phyloP scores from a whole-genome alignment of 2,329 filamentous ascomycete genomes.

The Fusarium buxicola region DNA sequence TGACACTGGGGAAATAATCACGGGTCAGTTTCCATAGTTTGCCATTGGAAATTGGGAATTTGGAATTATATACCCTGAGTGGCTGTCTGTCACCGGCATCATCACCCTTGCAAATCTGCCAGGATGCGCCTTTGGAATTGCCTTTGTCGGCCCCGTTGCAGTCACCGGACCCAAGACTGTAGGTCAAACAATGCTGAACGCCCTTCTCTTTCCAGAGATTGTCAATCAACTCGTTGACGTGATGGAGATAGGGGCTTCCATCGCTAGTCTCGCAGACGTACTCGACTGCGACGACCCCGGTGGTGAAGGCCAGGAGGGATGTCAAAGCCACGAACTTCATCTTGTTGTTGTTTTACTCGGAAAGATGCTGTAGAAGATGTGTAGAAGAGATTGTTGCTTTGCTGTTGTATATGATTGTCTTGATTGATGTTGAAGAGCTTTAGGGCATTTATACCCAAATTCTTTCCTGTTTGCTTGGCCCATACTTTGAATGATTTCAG shows the following conservation, averaged over 20 bases:
- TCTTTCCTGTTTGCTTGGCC: not conserved
- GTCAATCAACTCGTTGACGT: slow-evolving; percentile 1
- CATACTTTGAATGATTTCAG: no score
- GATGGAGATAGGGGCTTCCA: slow-evolving; percentile 3
- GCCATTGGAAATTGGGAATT: no score
- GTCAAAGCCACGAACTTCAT: not conserved
- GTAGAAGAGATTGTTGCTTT: not conserved
- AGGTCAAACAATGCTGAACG: not conserved
- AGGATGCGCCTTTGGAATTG: not conserved
- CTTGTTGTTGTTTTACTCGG: not conserved
- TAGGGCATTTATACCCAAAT: not conserved
- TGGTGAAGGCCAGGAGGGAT: not conserved
- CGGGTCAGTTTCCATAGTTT: not conserved
- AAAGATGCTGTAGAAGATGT: not conserved
- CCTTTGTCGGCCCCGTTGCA: not conserved
- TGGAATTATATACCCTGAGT: not conserved
- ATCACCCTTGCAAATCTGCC: slow-evolving; percentile 6
- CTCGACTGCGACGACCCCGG: not conserved
- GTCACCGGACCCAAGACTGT: not conserved
- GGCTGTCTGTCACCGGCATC: not conserved
- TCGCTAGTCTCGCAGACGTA: slow-evolving; percentile 3
- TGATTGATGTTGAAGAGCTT: not conserved
- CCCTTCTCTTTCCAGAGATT: not conserved
- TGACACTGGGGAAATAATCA: not conserved
- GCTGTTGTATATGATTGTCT: not conserved